These are phyloP conservation scores for Linnemannia zychae DNA, from an alignment of 192 early-diverging fungal genomes.

Conservation along the genomic window DNA sequence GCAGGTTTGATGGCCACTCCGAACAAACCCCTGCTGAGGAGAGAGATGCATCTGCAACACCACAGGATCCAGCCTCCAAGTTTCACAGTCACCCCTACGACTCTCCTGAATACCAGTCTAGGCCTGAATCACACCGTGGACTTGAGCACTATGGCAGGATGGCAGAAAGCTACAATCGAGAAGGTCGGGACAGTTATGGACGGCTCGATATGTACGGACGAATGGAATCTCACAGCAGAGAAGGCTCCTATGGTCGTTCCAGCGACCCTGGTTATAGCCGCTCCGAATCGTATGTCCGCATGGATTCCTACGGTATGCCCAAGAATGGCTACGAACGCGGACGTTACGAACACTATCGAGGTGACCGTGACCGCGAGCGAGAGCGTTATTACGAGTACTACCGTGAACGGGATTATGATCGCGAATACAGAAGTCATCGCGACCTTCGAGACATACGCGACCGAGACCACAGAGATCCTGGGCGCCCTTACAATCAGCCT, in stretches of 20 bases:
- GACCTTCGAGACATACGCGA: conserved; percentile 36
- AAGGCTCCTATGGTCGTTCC: conserved; percentile 38
- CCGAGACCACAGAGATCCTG: conserved; percentile 35
- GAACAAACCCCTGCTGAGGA: conserved; percentile 26
- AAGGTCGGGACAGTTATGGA: conserved; percentile 29
- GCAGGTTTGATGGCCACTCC: conserved; percentile 29
- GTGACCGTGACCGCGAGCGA: conserved; percentile 42
- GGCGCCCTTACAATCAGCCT: conserved; percentile 12
- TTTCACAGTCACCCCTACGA: conserved; percentile 31
- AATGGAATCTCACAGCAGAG: conserved; percentile 33
- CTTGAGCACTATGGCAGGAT: conserved; percentile 21
- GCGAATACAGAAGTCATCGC: conserved; percentile 37
- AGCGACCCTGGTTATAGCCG: conserved; percentile 35
- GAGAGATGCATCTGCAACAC: not conserved
- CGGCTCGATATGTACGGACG: conserved; percentile 41
- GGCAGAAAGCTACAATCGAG: conserved; percentile 23
- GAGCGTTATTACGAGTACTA: conserved; percentile 52
- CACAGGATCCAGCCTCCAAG: conserved; percentile 19
- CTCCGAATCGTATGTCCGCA: conserved; percentile 35
- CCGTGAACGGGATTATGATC: conserved; percentile 45
- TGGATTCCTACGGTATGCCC: conserved; percentile 37
- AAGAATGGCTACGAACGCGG: conserved; percentile 44
- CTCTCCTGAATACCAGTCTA: conserved; percentile 34
- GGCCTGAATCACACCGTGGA: conserved; percentile 37
- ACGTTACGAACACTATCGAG: conserved; percentile 47